phyloP scores from a whole-genome alignment of 2,329 filamentous ascomycete genomes.

The Neofusicoccum ribis region DNA sequence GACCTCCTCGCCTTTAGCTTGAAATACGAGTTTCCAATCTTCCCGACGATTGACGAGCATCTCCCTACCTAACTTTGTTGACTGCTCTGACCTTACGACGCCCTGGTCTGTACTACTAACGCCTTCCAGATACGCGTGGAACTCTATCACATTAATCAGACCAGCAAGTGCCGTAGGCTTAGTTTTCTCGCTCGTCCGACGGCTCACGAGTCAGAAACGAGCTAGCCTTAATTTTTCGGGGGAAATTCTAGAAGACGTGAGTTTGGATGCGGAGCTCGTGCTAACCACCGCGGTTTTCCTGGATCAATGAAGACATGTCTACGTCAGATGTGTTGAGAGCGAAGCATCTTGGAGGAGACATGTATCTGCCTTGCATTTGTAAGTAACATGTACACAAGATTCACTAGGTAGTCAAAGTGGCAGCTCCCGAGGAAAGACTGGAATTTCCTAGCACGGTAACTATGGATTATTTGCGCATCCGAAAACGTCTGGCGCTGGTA shows the following conservation, averaged over 20 bases:
- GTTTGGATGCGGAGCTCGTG: not conserved
- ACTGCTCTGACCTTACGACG: not conserved
- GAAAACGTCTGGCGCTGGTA: not conserved
- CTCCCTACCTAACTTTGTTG: no score
- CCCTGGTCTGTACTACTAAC: not conserved
- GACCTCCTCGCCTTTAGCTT: not conserved
- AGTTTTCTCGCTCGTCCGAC: not conserved
- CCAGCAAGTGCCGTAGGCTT: not conserved
- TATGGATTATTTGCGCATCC: not conserved
- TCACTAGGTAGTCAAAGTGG: not conserved
- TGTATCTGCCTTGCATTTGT: not conserved
- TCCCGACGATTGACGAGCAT: not conserved
- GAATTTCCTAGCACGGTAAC: not conserved
- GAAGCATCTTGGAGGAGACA: no score
- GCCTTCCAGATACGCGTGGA: not conserved
- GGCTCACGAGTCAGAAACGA: not conserved
- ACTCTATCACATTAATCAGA: not conserved
- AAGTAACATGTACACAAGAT: not conserved
- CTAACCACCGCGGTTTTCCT: not conserved
- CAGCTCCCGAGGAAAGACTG: not conserved
- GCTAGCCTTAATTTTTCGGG: not conserved
- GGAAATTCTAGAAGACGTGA: not conserved
- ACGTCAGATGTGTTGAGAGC: no score
- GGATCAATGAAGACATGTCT: no score
- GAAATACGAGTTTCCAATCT: not conserved